Percentiles rank a stretch among this genome's conserved stretches.
Evolutionary conservation across 2,329 filamentous ascomycete genomes (phyloP).

Genomic region (Diaporthe nobilis): DNA sequence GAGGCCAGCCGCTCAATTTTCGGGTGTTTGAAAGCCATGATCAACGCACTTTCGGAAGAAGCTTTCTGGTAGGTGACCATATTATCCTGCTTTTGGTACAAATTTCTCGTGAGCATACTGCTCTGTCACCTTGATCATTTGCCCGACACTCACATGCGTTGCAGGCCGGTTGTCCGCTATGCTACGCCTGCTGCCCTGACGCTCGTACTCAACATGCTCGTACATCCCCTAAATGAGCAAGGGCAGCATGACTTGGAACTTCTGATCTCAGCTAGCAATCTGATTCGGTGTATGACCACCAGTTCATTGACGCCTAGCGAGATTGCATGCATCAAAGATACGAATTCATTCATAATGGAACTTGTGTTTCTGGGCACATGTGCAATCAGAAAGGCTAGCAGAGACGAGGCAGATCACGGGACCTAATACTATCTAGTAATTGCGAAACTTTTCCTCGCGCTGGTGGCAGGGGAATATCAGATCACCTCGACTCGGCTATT

Average conservation of each 20-base stretch:
- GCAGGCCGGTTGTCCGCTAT: not conserved
- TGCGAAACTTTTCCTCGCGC: not conserved
- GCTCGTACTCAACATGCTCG: not conserved
- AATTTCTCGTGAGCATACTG: too few relatives aligned
- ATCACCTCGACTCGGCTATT: not conserved
- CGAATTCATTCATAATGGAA: not conserved
- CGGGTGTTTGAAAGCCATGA: not conserved
- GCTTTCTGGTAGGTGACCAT: slow-evolving; percentile 2
- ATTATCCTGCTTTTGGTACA: not conserved
- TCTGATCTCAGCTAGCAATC: not conserved
- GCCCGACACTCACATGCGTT: not conserved
- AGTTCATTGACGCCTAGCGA: not conserved
- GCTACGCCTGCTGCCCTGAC: slow-evolving; percentile 4
- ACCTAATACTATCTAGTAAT: not conserved
- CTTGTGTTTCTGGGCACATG: slow-evolving; percentile 12
- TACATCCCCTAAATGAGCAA: not conserved
- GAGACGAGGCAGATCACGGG: not conserved
- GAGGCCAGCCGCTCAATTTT: slow-evolving; percentile 10
- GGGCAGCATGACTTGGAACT: slow-evolving; percentile 8
- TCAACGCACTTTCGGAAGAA: not conserved
- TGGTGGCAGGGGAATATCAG: not conserved
- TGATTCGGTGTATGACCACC: not conserved
- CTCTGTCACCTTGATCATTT: not conserved
- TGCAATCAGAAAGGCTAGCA: slow-evolving; percentile 1
- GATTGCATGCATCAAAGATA: not conserved